Evolutionary conservation across 768 basidiomycete genomes (phyloP), one percentile per base, ranked within the genome.

Genomic region (Infundibulicybe gibba): DNA sequence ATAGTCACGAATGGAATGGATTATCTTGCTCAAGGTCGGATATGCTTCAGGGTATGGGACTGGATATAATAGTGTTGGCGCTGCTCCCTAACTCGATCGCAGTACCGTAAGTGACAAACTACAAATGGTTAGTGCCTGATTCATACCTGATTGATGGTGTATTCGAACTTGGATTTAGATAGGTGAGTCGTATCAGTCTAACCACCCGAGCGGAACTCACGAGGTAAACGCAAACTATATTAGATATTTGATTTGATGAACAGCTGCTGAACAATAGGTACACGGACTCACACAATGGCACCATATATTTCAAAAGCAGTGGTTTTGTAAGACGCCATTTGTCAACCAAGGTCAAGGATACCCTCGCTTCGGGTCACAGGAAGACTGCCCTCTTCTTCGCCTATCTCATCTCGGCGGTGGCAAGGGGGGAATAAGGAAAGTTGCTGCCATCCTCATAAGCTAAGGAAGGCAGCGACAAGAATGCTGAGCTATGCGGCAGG

Each of bases 51-150:
- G 60, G 0, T 77, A 73, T 0, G 94, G 94, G 10, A 95, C 77
- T 5, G 91, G 85, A 61, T 94, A 98, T 5, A 97, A 62, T 14
- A 98, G 70, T 0, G 93, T 95, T 1, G 95, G 94, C 14, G 91
- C 77, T 6, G 97, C 81, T 30, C 95, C 95, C 83, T 92, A 33
- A 6, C n/a, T n/a, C n/a, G 40, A 9, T 41, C n/a, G n/a, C 21
- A 30, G 25, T 34, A 9, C 10, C 30, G 32, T 34, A 12, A 40
- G 32, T 32, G 21, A 14, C 21, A 20, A n/a, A 11, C 13, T 13
- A 6, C 11, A 32, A 41, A 1, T 38, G 9, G 16, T 15, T 33
- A 30, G 31, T 13, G 17, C 11, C 19, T 17, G 5, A 45, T 48
- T 42, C 66, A 19, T 49, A 80, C 87, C 67, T 91, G 89, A 59